A percentile compares a stretch with the other conserved stretches of the same genome.
These are phyloP conservation scores for Omphalea diandra DNA, from an alignment of 441 rosid species.

Conservation along the genomic window DNA sequence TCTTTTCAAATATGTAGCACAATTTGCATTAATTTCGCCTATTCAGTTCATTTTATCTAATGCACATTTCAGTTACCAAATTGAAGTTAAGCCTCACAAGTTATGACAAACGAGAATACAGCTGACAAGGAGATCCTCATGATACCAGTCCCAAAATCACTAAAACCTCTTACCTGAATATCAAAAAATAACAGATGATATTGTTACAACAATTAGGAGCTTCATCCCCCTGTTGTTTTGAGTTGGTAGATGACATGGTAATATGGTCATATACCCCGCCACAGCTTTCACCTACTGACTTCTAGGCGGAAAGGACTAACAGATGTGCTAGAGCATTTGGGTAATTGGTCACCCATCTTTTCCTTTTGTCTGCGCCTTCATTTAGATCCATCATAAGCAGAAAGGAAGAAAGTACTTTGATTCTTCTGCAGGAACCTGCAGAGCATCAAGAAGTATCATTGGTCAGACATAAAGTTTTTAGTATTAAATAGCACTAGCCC, in stretches of 20 bases:
- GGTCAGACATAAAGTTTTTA: background rate
- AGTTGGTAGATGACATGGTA: constrained; percentile 15
- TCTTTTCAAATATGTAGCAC: background rate
- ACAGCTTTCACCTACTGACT: constrained; percentile 9
- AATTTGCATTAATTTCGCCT: constrained; percentile 5
- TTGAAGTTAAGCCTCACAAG: background rate
- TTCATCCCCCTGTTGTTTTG: constrained; percentile 12
- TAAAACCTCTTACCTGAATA: constrained; percentile 8
- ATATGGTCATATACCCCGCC: constrained; percentile 7
- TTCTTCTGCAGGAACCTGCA: constrained; percentile 89
- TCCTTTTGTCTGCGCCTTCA: constrained; percentile 73
- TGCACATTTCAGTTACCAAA: constrained; percentile 8
- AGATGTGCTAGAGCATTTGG: constrained; percentile 16
- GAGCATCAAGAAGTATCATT: background rate
- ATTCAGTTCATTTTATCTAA: background rate
- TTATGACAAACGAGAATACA: background rate
- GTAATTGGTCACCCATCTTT: constrained; percentile 53
- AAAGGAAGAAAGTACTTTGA: constrained; percentile 67
- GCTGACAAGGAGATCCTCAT: constrained; percentile 1
- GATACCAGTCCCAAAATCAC: background rate
- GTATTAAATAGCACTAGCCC: background rate
- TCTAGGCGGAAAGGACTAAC: background rate
- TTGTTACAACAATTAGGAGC: constrained; percentile 37
- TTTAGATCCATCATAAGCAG: constrained; percentile 62
- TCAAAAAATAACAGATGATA: constrained; percentile 26